phyloP scores from a whole-genome alignment of 768 basidiomycete species.

The Boletus tylopilopsis region DNA sequence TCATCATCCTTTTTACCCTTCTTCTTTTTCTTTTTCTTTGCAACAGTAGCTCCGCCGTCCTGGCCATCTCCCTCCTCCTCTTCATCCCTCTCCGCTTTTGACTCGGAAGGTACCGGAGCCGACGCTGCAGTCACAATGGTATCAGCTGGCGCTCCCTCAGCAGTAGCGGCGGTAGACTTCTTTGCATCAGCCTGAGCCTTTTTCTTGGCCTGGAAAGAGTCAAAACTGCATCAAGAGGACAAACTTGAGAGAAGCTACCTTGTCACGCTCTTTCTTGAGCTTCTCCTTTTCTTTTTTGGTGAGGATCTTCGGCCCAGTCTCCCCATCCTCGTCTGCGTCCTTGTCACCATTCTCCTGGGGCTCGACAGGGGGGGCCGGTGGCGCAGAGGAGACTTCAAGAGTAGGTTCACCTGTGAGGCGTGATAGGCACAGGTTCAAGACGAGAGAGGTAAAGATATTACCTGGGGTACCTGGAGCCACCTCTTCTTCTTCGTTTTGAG shows the following conservation, averaged over 20 bases:
- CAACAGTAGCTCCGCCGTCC: constrained; percentile 42
- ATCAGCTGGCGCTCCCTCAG: constrained; percentile 31
- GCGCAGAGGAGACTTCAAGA: constrained; percentile 24
- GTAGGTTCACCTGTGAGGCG: constrained; percentile 19
- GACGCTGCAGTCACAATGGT: constrained; percentile 8
- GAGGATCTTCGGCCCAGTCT: constrained; percentile 61
- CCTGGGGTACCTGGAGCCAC: constrained; percentile 14
- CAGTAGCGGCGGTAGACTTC: constrained; percentile 41
- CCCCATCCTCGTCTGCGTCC: constrained; percentile 49
- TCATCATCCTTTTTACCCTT: constrained; percentile 74
- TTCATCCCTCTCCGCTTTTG: constrained; percentile 43
- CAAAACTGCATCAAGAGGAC: constrained; percentile 9
- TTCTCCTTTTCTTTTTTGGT: constrained; percentile 97
- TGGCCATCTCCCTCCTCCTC: constrained; percentile 69
- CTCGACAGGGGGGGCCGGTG: constrained; percentile 27
- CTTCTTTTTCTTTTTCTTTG: constrained; percentile 86
- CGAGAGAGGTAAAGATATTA: not conserved
- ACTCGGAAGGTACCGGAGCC: constrained; percentile 28
- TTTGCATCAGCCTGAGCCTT: constrained; percentile 91
- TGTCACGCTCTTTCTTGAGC: constrained; percentile 95
- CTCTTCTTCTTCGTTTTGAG: constrained; percentile 13
- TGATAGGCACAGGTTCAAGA: not conserved
- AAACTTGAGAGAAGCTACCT: constrained; percentile 46
- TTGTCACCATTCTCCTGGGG: constrained; percentile 34
- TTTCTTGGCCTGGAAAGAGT: constrained; percentile 49